Percentiles rank a stretch among this genome's conserved stretches.
These are phyloP conservation scores for Amoebophrya sp. DNA, from an alignment of 169 alveolate genomes.

Conservation along the genomic window DNA sequence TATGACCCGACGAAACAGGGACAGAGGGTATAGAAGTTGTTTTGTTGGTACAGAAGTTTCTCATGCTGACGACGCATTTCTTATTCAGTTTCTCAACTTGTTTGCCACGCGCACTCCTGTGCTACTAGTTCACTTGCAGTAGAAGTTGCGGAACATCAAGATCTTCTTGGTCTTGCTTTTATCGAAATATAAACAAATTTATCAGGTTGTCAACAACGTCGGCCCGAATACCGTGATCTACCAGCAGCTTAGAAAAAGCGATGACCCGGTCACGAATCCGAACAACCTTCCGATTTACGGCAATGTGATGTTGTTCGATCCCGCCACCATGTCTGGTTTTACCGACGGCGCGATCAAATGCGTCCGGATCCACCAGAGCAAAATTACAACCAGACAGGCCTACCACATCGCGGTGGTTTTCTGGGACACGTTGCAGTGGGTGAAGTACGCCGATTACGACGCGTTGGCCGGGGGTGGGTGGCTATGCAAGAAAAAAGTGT, in stretches of 20 bases:
- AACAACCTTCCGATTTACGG: too few relatives aligned
- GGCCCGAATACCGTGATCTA: background rate
- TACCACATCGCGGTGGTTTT: slow-evolving; percentile 11
- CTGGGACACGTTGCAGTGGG: slow-evolving; percentile 13
- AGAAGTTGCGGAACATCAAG: too few relatives aligned
- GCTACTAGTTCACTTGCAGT: too few relatives aligned
- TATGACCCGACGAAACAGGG: background rate
- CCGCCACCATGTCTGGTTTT: background rate
- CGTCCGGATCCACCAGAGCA: background rate
- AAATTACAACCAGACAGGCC: background rate
- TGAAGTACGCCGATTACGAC: slow-evolving; percentile 1
- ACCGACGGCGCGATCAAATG: background rate
- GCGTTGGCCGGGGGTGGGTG: background rate
- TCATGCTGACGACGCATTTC: too few relatives aligned
- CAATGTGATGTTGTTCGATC: background rate
- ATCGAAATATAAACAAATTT: too few relatives aligned
- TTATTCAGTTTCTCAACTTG: too few relatives aligned
- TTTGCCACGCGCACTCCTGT: too few relatives aligned
- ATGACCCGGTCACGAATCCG: background rate
- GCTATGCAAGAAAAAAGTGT: too few relatives aligned
- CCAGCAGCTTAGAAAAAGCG: background rate
- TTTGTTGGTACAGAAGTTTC: too few relatives aligned
- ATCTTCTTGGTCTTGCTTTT: too few relatives aligned
- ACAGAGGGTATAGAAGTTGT: too few relatives aligned
- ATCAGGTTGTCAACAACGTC: background rate